Evolutionary conservation across 208 protist genomes (phyloP), one percentile per base, ranked within the genome.

Genomic region (Jaenimonas drosophilae): DNA sequence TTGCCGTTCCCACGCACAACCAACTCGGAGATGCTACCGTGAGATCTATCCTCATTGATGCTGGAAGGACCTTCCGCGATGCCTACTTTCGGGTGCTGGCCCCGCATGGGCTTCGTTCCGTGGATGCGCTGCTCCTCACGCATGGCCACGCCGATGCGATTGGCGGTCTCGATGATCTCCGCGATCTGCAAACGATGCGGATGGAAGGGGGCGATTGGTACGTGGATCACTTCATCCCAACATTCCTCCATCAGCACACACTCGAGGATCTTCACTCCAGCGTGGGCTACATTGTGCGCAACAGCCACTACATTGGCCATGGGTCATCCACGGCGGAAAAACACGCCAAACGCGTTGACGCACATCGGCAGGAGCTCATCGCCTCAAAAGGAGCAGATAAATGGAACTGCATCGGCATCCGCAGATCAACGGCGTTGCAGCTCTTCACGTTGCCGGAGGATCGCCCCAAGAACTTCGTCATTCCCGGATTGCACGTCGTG

Each of bases 31-130:
- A 57, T 0, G 48, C 54, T 36, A 59, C 57, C 0, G 74, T 83
- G 3, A 54, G 56, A 5, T 69, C 71, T 47, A 43, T 86, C 9
- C 70, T 95, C 25, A 83, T 95, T 36, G 88, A 95, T 55, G 85
- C 75, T 37, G 88, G 88, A 29, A 95, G 93, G 45, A 95, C 88
- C 0, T 95, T 95, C 63, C 79, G 88, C 24, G 78, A 87, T 38
- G 77, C 88, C 6, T 91, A 88, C 65, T 88, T 95, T 31, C 73
- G 71, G 33, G 76, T 91, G 20, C 69, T 95, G 33, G 56, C 74
- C 1, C 44, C 50, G 28, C 76, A 77, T 51, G 46, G 70, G 23
- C 59, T 91, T 6, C 68, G 61, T 12, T 51, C 43, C 2, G 38
- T 94, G 2, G 84, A 95, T 51, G 84, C 78, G 2, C 50, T 95